These are phyloP conservation scores for Clohesyomyces aquaticus DNA, from an alignment of 495 filamentous ascomycete genomes.

Conservation along the genomic window DNA sequence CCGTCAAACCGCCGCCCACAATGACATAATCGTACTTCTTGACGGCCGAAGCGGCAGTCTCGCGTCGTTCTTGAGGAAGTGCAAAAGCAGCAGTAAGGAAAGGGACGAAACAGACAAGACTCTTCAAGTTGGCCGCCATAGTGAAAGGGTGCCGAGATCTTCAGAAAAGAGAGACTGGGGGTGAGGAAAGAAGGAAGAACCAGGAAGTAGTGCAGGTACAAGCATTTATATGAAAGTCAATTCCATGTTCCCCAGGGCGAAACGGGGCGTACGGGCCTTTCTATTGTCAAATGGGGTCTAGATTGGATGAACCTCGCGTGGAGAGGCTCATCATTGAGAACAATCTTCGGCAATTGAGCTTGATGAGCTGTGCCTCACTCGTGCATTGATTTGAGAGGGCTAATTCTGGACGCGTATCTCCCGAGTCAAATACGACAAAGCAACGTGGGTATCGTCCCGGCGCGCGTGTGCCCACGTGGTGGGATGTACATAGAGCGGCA, in stretches of 20 bases:
- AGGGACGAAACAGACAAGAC: slow-evolving; percentile 1
- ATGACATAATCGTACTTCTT: slow-evolving; percentile 42
- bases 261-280: neutral
- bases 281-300: slow-evolving; percentile 3
- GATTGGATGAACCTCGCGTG: slow-evolving; percentile 1
- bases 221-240: no score
- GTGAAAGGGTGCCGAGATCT: neutral
- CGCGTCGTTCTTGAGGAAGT: slow-evolving; percentile 6
- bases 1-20: slow-evolving; percentile 50
- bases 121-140: slow-evolving; percentile 6
- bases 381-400: slow-evolving; percentile 3
- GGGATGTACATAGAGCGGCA: neutral
- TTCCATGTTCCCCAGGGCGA: neutral
- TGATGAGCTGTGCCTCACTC: slow-evolving; percentile 13
- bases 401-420: slow-evolving; percentile 3
- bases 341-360: slow-evolving; percentile 17
- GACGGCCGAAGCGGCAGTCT: slow-evolving; percentile 1
- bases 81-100: slow-evolving; percentile 10
- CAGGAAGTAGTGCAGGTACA: neutral
- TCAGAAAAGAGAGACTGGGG: slow-evolving; percentile 11
- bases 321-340: slow-evolving; percentile 5
- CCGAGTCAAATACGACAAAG: neutral
- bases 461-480: slow-evolving; percentile 2
- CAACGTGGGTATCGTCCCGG: slow-evolving; percentile 7
- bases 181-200: slow-evolving; percentile 6